phyloP scores from a whole-genome alignment of 805 yeast genomes.

The Suhomyces pyralidae region DNA sequence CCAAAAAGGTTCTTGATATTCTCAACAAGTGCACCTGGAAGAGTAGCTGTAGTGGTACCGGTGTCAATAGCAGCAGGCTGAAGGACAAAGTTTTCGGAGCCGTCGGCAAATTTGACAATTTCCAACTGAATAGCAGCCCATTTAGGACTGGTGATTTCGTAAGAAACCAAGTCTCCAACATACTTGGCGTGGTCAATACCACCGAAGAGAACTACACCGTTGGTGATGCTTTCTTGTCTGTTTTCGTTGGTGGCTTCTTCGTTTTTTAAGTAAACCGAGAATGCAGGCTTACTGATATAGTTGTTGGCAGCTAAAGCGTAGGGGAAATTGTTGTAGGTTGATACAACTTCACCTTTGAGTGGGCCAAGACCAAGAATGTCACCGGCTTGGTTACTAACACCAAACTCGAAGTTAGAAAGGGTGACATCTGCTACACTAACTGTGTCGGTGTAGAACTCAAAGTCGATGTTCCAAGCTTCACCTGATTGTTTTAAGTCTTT shows the following conservation, averaged over 20 bases:
- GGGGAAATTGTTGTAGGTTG: neutral
- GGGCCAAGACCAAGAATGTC: neutral
- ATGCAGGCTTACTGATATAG: neutral
- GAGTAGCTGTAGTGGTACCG: conserved; percentile 6
- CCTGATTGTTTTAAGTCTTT: neutral
- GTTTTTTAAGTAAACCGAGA: neutral
- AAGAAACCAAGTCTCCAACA: conserved; percentile 39
- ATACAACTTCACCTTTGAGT: neutral
- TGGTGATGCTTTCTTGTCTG: neutral
- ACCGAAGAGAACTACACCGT: conserved; percentile 53
- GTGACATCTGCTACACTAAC: neutral
- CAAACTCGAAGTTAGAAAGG: too few species aligned
- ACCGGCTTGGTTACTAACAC: too few species aligned
- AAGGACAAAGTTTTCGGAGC: neutral
- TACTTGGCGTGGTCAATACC: conserved; percentile 67
- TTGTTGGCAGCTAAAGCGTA: neutral
- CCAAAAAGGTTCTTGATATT: neutral
- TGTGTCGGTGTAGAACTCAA: neutral
- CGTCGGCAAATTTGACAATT: neutral
- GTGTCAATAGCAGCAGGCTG: conserved; percentile 13
- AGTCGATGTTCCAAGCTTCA: neutral
- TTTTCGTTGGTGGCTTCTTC: neutral
- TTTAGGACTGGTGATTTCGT: conserved; percentile 16
- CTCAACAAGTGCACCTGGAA: neutral
- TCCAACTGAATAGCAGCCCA: neutral